Base-by-base conservation (phyloP, 2,329 filamentous ascomycete species). In the Botryotinia narcissicola region DNA sequence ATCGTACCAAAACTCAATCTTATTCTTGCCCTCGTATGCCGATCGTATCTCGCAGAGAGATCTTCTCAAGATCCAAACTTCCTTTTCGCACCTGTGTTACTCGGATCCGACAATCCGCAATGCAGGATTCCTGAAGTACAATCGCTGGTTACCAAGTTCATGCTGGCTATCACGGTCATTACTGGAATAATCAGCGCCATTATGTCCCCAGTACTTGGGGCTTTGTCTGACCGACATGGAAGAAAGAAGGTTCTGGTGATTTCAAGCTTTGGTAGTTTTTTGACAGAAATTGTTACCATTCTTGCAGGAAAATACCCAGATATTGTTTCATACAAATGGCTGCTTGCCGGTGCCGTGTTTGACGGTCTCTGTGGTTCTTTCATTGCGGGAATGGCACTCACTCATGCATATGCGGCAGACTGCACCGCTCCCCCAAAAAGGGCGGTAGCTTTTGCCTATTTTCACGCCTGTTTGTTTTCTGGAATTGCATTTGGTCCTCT, bases 351-450 rank as follows among this genome's bases (percentile, higher is more conserved):
- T 16, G 89, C 91, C 51, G 85, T 93, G 16, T 85, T 95, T 63
- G 96, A 99, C 80, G 96, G 96, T 7, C 80, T 97, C 8, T 90
- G 90, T 16, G 96, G 96, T 12, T 97, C 95, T 0, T 97, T 98
- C 81, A 97, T 94, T 1, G 89, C 93, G 0, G 92, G 91, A 42
- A 92, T 92, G 85, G 90, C 92, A 63, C 84, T 91, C 32, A 91
- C 90, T 35, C 91, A 97, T 81, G 94, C 95, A 0, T 99, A 98
- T 82, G 91, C 93, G 20, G 91, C 93, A 59, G 96, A 99, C 82
- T 97, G 94, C 82, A 95, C 94, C 0, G 86, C 92, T 6, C 93
- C 94, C 0, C 91, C 92, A 44, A 89, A 89, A 79, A 90, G 96
- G 32, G 93, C 92, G 74, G 92, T 97, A 12, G 89, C 91, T 7